These are phyloP conservation scores for Monilinia fructicola DNA, from an alignment of 2,329 filamentous ascomycete genomes.

Conservation along the genomic window DNA sequence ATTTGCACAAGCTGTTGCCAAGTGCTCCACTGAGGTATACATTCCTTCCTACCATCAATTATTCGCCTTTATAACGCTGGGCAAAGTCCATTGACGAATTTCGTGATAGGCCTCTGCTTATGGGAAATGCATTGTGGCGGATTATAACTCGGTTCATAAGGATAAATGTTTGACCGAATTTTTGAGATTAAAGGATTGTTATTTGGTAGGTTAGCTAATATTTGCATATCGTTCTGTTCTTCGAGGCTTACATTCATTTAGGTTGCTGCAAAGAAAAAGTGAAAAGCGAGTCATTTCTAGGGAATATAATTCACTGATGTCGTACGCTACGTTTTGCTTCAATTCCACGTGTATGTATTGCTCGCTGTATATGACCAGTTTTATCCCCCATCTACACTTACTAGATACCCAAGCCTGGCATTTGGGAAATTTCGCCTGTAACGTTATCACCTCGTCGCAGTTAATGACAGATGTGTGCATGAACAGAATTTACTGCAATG, in stretches of 20 bases:
- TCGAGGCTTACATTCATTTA: constrained; percentile 37
- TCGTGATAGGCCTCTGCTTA: constrained; percentile 70
- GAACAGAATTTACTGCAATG: background rate
- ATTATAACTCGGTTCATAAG: constrained; percentile 87
- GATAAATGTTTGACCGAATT: constrained; percentile 90
- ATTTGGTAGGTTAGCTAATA: constrained; percentile 60
- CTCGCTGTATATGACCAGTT: background rate
- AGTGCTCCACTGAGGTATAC: constrained; percentile 64
- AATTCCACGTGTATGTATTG: background rate
- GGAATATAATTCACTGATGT: background rate
- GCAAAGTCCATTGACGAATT: background rate
- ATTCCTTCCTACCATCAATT: background rate
- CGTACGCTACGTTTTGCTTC: background rate
- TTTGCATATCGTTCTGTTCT: background rate
- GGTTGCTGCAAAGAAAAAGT: constrained; percentile 54
- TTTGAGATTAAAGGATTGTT: constrained; percentile 81
- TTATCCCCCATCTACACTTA: background rate
- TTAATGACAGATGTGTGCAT: background rate
- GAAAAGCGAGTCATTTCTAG: background rate
- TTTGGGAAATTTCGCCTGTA: background rate
- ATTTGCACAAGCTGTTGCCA: constrained; percentile 62
- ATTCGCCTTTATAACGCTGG: background rate
- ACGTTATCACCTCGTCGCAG: background rate
- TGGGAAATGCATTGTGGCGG: constrained; percentile 85
- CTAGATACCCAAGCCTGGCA: background rate